phyloP scores from a whole-genome alignment of 2,329 filamentous ascomycete genomes.

The Arthrobotrys sphaeroides region DNA sequence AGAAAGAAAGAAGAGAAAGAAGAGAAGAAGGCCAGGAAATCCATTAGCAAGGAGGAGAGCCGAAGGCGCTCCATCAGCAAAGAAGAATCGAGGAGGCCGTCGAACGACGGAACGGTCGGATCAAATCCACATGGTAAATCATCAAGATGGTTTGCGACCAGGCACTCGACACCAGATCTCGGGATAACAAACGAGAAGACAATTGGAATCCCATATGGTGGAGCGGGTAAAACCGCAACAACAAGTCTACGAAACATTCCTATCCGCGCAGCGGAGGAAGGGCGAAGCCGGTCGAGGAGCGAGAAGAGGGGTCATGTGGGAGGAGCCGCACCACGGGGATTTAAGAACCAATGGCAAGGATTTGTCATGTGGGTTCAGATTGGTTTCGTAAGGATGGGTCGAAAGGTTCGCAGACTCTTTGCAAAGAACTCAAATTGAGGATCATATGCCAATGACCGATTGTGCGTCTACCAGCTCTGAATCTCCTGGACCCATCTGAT shows the following conservation, averaged over 20 bases:
- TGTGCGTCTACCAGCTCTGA: conserved; percentile 46
- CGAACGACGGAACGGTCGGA: conserved; percentile 42
- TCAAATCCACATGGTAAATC: conserved; percentile 25
- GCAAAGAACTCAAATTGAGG: conserved; percentile 29
- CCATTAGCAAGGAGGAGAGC: conserved; percentile 44
- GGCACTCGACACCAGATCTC: conserved; percentile 46
- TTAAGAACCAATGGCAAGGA: conserved; percentile 52
- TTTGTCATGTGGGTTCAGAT: conserved; percentile 53
- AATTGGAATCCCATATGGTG: conserved; percentile 42
- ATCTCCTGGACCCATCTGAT: background rate
- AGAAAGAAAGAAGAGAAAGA: conserved; percentile 45
- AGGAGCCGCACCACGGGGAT: conserved; percentile 11
- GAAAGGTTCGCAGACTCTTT: conserved; percentile 54
- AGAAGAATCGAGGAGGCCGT: conserved; percentile 47
- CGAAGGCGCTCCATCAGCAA: conserved; percentile 39
- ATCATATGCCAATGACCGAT: conserved; percentile 36
- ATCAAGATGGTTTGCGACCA: conserved; percentile 18
- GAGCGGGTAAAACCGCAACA: background rate
- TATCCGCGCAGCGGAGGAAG: conserved; percentile 39
- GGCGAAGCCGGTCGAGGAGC: conserved; percentile 31
- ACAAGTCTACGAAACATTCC: conserved; percentile 36
- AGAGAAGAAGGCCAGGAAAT: conserved; percentile 41
- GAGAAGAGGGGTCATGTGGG: conserved; percentile 24
- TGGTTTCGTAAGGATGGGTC: conserved; percentile 51
- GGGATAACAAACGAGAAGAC: conserved; percentile 47